Evolutionary conservation across 1,284 basidiomycete species (phyloP), one percentile per base, ranked within the genome.

Genomic region (Cutaneotrichosporon cavernicola): DNA sequence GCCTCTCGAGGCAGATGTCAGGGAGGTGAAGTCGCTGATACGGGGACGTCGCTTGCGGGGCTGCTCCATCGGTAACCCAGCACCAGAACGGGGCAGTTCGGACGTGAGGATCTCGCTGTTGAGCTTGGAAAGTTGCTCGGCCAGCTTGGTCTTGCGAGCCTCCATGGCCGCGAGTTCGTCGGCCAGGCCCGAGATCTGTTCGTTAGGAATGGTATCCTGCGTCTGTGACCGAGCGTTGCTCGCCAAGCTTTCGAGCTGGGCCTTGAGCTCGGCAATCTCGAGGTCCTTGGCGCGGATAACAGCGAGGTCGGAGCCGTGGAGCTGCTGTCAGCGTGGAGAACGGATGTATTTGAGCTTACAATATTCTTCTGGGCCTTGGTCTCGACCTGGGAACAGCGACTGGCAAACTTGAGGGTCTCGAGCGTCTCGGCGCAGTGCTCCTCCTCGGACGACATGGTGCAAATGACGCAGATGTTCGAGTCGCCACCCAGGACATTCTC

Each of bases 401-500:
- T 81, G 16, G 85, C 85, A 65, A 86, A 86, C 67, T 85, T 85
- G 57, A 86, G 74, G 8, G 85, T 86, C 21, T 82, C 82, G 13
- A 86, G 75, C 6, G 83, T 84, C 69, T 86, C 85, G 16, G 79
- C 72, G n/a, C 81, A 82, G 64, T 85, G 84, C 34, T 81, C 77
- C 30, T 77, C 73, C 55, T 84, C 82, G 3, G 72, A 76, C 0
- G 78, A 79, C 70, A 79, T 68, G 0, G 85, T 86, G 73, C 85
- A 85, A 63, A 86, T 82, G 30, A 86, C 84, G 18, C 84, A 84
- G 58, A 86, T 83, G 60, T 83, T 81, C 3, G 84, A 84, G 64
- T 85, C 84, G 21, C 85, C 85, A 4, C 82, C 82, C 6, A 86
- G 76, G 0, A 84, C 84, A 46, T 84, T 84, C 73, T 85, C 84